These are phyloP conservation scores for Circinella minor DNA, from an alignment of 371 early-diverging fungal genomes.

Conservation along the genomic window DNA sequence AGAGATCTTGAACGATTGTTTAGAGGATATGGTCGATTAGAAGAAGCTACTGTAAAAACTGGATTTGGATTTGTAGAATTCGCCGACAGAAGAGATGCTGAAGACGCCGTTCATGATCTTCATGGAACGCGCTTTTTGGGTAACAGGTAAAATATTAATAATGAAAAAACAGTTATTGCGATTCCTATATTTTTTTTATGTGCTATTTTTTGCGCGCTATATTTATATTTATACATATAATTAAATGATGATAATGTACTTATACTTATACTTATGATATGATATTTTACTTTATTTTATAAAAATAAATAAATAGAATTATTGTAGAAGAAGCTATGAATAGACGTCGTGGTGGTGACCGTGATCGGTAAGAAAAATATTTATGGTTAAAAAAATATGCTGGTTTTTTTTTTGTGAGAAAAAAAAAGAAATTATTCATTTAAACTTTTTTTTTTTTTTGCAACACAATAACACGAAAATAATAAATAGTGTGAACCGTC, in stretches of 20 bases:
- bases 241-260: background rate
- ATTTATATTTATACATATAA: no score
- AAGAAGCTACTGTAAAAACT: constrained; percentile 67
- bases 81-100: constrained; percentile 15
- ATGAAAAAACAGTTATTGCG: background rate
- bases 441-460: background rate
- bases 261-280: background rate
- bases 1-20: constrained; percentile 69
- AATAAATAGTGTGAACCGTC: constrained; percentile 37
- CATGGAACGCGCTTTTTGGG: constrained; percentile 68
- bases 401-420: background rate
- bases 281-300: no score
- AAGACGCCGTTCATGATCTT: constrained; percentile 67
- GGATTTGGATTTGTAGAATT: constrained; percentile 61
- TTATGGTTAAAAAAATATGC: no score
- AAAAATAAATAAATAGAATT: background rate
- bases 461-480: background rate
- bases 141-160: constrained; percentile 28
- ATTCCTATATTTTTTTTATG: background rate
- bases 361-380: background rate
- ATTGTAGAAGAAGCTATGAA: constrained; percentile 3
- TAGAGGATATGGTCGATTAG: constrained; percentile 61
- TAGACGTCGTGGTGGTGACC: background rate
- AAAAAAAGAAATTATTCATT: background rate
- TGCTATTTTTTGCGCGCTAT: no score